Base-by-base conservation (phyloP, 345 rosid species). In the Pistacia vera region DNA sequence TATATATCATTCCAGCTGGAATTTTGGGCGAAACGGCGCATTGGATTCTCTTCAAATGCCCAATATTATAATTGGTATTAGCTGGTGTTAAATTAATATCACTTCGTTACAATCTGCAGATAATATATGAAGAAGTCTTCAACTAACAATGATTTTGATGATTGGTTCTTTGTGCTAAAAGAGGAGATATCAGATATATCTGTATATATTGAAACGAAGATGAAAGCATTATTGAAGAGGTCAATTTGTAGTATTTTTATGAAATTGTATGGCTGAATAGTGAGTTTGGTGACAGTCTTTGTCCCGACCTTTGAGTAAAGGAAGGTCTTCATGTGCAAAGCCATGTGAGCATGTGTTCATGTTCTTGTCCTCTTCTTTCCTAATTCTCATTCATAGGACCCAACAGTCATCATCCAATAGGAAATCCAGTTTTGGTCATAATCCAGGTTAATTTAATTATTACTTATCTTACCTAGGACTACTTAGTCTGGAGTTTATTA, bases 341-440 rank as follows among this genome's bases (percentile, higher is more conserved):
- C 88, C 91, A 88, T 86, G 91, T 88, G 91, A 66, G 59, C 85
- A 88, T 75, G 88, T 85, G 84, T 75, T 56, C 2, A 66, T 83
- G 83, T 81, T 76, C 68, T 78, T 71, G 81, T 78, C 81, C 48
- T 81, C 68, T 67, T 78, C 65, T 58, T 22, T 54, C 9, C 59
- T 72, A 46, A 51, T 69, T 71, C 79, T 18, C 75, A 63, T 68
- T 64, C 73, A 25, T 35, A 38, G 80, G 83, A 9, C 81, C 81
- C 85, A 52, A 16, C 8, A 11, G 36, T 69, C 66, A 8, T 51
- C 55, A 25, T 68, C 59, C 57, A 17, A 14, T 11, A 35, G 33
- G 8, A 77, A 18, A 55, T 38, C 7, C 41, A 38, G 41, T 38
- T 38, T 5, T 0, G 0, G 41, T 3, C 7, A 38, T 0, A 38